Conservation (phyloP, 1,284 basidiomycete species). For the Takashimella tepidaria region DNA sequence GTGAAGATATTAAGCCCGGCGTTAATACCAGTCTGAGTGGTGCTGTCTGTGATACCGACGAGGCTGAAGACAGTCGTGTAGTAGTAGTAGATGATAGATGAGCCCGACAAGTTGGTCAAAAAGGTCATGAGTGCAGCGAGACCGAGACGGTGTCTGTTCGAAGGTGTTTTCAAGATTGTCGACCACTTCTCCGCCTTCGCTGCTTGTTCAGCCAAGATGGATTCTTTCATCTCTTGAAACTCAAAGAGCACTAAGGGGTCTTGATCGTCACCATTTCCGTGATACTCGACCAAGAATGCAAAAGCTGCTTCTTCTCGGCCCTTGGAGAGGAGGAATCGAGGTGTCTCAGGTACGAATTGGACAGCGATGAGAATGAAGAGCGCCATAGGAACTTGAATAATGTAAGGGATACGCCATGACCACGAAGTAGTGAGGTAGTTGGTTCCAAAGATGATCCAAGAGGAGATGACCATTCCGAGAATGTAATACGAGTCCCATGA, state of each 20-base stretch:
- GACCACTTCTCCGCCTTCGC: conserved; percentile 45
- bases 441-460: conserved; percentile 26
- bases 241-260: conserved; percentile 69
- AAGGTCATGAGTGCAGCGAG: conserved; percentile 46
- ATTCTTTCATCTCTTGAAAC: conserved; percentile 69
- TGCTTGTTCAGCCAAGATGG: conserved; percentile 61
- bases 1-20: conserved; percentile 47
- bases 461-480: conserved; percentile 20
- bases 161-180: conserved; percentile 29
- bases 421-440: conserved; percentile 23
- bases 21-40: conserved; percentile 47
- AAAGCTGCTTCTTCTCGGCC: conserved; percentile 61
- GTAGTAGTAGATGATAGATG: conserved; percentile 49
- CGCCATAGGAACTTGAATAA: conserved; percentile 44
- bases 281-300: conserved; percentile 69
- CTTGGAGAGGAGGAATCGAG: conserved; percentile 42
- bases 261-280: conserved; percentile 62
- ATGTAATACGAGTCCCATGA: conserved; percentile 47
- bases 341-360: conserved; percentile 48
- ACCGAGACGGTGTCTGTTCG: conserved; percentile 41
- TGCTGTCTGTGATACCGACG: conserved; percentile 46
- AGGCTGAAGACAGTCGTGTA: conserved; percentile 42
- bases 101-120: conserved; percentile 28
- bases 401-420: conserved; percentile 46
- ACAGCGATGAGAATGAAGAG: conserved; percentile 46